Conservation (phyloP, 75 land plant species). For the Cunninghamia lanceolata region DNA sequence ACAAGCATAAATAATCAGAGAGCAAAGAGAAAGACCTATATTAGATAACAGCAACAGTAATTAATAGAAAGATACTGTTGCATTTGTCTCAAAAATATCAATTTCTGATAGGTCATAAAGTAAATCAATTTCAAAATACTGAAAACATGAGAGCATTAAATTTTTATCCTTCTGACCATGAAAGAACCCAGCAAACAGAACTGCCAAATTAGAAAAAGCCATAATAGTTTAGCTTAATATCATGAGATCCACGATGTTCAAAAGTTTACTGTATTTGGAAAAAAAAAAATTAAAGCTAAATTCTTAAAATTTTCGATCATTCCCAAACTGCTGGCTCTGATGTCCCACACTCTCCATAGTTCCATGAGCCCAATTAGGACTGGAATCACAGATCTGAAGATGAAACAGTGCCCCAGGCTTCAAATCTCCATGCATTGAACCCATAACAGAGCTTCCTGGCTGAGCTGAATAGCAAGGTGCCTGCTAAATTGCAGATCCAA, state of each 20-base stretch:
- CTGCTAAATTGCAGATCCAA: background rate
- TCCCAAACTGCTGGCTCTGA: background rate
- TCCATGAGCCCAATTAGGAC: background rate
- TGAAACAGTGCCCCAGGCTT: background rate
- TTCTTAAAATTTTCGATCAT: background rate
- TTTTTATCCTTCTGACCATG: no score
- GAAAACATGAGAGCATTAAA: no score
- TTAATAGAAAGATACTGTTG: no score
- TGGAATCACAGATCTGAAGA: background rate
- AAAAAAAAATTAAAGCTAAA: background rate
- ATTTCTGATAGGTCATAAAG: no score
- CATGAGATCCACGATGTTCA: background rate
- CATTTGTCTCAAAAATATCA: no score
- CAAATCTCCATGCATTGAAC: background rate
- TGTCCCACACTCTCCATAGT: background rate
- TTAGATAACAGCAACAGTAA: no score
- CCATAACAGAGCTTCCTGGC: background rate
- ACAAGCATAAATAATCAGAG: no score
- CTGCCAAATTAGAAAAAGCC: background rate
- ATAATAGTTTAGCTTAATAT: no score
- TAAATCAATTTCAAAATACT: no score
- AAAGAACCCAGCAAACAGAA: no score
- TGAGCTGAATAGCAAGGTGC: no score
- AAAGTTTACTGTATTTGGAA: background rate
- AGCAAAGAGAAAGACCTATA: no score